A percentile compares a stretch with the other conserved stretches of the same genome.
These are phyloP conservation scores for Cryptococcus hybrid DNA, from an alignment of 1,284 basidiomycete species.

Conservation along the genomic window DNA sequence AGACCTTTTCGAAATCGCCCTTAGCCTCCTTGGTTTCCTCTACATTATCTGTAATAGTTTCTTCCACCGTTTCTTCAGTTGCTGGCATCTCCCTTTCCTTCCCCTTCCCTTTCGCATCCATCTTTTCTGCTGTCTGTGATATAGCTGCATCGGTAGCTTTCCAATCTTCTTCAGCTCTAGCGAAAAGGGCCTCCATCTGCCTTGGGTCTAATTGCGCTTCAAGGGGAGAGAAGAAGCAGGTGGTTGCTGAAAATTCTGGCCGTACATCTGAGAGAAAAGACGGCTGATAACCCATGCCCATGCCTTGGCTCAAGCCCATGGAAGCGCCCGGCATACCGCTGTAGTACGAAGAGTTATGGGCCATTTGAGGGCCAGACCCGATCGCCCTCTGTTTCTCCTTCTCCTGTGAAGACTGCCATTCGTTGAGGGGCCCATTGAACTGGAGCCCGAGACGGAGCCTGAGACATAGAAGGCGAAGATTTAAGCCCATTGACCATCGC, in stretches of 20 bases:
- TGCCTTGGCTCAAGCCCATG: background rate
- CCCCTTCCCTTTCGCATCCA: slow-evolving; percentile 43
- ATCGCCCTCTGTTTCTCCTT: too few relatives aligned
- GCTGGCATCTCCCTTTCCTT: slow-evolving; percentile 54
- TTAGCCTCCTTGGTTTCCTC: slow-evolving; percentile 50
- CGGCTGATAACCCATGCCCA: slow-evolving; percentile 9
- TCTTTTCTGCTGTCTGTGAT: slow-evolving; percentile 13
- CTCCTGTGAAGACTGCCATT: too few relatives aligned
- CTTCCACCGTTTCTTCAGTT: slow-evolving; percentile 50
- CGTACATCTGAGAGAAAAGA: slow-evolving; percentile 16
- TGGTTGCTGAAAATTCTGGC: slow-evolving; percentile 8
- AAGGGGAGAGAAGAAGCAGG: background rate
- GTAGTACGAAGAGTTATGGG: too few relatives aligned
- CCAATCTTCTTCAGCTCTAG: slow-evolving; percentile 60
- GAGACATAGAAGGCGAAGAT: too few relatives aligned
- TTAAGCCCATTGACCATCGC: background rate
- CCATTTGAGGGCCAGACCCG: too few relatives aligned
- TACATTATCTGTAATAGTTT: slow-evolving; percentile 49
- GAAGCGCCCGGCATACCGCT: background rate
- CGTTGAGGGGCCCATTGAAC: too few relatives aligned
- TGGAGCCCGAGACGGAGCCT: too few relatives aligned
- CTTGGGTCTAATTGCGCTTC: background rate
- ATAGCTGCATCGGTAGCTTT: slow-evolving; percentile 57
- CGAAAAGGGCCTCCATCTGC: slow-evolving; percentile 19
- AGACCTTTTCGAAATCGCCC: slow-evolving; percentile 51